phyloP scores from a whole-genome alignment of 208 protist genomes.

The Leptomonas pyrrhocoris region DNA sequence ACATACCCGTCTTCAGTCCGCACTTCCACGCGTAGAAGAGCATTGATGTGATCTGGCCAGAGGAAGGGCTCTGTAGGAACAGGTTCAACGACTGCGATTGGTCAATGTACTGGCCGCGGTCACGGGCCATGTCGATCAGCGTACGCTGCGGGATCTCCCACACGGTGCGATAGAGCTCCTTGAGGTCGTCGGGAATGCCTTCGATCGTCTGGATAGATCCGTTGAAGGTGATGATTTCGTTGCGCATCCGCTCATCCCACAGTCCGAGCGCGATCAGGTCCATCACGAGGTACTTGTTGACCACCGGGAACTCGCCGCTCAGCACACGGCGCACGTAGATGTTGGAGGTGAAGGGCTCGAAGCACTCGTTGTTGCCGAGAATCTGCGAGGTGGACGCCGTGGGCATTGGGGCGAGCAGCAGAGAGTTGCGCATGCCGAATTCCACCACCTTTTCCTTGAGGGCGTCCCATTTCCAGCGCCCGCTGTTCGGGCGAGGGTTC shows the following conservation, averaged over 20 bases:
- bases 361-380: slow-evolving; percentile 99
- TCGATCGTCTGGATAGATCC: slow-evolving; percentile 96
- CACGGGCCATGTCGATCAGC: slow-evolving; percentile 99
- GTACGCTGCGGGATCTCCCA: slow-evolving; percentile 98
- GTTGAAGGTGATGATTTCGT: slow-evolving; percentile 96
- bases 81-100: slow-evolving; percentile 99
- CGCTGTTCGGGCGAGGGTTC: slow-evolving; percentile 67
- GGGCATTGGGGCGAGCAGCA: slow-evolving; percentile 99
- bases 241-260: slow-evolving; percentile 95
- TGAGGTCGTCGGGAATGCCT: slow-evolving; percentile 95
- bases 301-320: slow-evolving; percentile 98
- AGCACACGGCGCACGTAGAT: slow-evolving; percentile 98
- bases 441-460: slow-evolving; percentile 90
- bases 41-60: slow-evolving; percentile 98
- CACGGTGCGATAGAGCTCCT: slow-evolving; percentile 98
- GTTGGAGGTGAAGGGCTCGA: slow-evolving; percentile 99
- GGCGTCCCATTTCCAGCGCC: slow-evolving; percentile 96
- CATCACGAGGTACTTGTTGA: slow-evolving; percentile 98
- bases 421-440: slow-evolving; percentile 97
- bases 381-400: slow-evolving; percentile 99
- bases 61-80: slow-evolving; percentile 96
- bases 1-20: slow-evolving; percentile 99
- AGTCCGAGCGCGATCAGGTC: slow-evolving; percentile 95
- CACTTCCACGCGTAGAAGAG: slow-evolving; percentile 99
- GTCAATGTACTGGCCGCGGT: slow-evolving; percentile 99